Evolutionary conservation across 1,139 yeast species (phyloP), one percentile per base, ranked within the genome.

Genomic region (Suhomyces ambrosiae): DNA sequence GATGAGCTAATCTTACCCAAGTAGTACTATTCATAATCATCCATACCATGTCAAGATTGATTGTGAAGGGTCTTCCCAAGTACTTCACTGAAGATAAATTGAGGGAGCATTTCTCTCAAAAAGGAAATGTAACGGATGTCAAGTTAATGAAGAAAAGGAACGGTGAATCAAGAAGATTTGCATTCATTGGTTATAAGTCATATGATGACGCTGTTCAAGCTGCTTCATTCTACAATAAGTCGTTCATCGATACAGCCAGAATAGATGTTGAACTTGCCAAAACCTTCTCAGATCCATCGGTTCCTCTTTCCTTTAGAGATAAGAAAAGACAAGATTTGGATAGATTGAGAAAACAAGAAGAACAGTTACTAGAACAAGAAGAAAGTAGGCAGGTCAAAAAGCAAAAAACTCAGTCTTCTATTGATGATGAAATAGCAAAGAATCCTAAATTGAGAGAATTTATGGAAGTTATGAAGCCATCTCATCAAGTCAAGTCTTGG

Each of bases 91-190:
- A 92, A 56, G 89, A 79, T 2, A 80, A 85, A 48, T 67, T 92
- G 43, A 72, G 74, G 45, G 76, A 75, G 18, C 92, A 84, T 57
- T 92, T 92, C 57, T 60, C 73, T 23, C 70, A 77, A 46, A 70
- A 80, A 48, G 80, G 80, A 34, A 67, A 71, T 44, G 87, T 89
- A 19, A 87, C 97, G 1, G 98, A 92, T 71, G 92, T 87, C 31
- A 88, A 86, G 60, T 70, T 92, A 32, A 78, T 89, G 78, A 82
- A 78, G 50, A 85, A 83, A 47, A 74, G 83, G 50, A 80, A 79
- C 49, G 98, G 98, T 23, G 86, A 84, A 54, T 86, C 96, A 10
- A 79, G 99, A 61, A 72, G 95, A 49, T 94, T 94, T 70, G 97
- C 96, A 10, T 92, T 92, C 54, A 71, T 94, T 41, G 99, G 99